Evolutionary conservation across 2,329 filamentous ascomycete genomes (phyloP).

Genomic region (Arthroderma sp.): DNA sequence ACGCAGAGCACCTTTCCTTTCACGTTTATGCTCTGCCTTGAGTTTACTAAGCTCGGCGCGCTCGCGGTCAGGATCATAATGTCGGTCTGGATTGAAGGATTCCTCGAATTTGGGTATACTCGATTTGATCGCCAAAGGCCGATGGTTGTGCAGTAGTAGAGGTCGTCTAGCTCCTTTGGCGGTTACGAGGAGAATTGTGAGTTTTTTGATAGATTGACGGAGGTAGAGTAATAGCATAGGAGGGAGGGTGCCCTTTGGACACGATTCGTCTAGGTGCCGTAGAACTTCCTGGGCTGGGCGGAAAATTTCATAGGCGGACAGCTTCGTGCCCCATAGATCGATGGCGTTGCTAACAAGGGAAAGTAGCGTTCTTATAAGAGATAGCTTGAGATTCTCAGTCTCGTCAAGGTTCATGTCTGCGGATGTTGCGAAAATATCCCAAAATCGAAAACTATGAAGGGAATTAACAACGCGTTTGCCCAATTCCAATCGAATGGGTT

Average conservation of each 20-base stretch:
- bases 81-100: constrained; percentile 81
- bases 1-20: constrained; percentile 86
- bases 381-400: constrained; percentile 41
- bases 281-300: constrained; percentile 49
- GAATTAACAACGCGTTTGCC: constrained; percentile 29
- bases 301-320: constrained; percentile 70
- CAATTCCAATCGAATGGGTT: constrained; percentile 15
- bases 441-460: constrained; percentile 46
- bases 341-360: constrained; percentile 56
- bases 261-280: constrained; percentile 46
- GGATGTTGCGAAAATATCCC: constrained; percentile 39
- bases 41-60: constrained; percentile 75
- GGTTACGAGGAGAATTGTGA: constrained; percentile 40
- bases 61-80: constrained; percentile 92
- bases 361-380: constrained; percentile 51
- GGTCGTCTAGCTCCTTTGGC: constrained; percentile 59
- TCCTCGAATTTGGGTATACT: constrained; percentile 94
- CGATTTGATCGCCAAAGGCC: constrained; percentile 73
- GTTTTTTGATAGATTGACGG: constrained; percentile 23
- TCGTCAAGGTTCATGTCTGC: constrained; percentile 17
- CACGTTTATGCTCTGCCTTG: constrained; percentile 81
- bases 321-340: constrained; percentile 60
- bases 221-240: constrained; percentile 21
- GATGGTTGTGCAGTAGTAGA: constrained; percentile 79
- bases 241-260: constrained; percentile 37